Evolutionary conservation across 2,329 filamentous ascomycete genomes (phyloP), one percentile per base, ranked within the genome.

Genomic region (Macroventuria anomochaeta): DNA sequence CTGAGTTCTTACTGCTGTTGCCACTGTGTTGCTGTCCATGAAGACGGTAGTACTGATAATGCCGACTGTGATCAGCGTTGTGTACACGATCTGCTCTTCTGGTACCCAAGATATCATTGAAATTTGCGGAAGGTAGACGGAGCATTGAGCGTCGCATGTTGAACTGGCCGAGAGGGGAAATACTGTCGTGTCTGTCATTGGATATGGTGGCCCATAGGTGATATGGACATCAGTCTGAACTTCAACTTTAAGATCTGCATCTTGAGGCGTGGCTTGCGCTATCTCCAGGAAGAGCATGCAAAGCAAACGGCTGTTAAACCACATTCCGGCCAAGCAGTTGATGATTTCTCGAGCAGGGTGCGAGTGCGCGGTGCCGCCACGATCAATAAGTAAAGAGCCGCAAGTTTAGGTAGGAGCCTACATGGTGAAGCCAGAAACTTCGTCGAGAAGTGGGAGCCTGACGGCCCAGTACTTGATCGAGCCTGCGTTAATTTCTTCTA

Each of bases 81-180:
- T 62, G 37, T 59, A 63, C 1, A 58, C 38, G 17, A 68, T 58
- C 31, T 66, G 46, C 5, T 40, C 47, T 36, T 57, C 40, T 15
- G 55, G 58, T 13, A 65, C 48, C 64, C 63, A 68, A 25, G 49
- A 58, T 5, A 63, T 32, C 0, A 49, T 52, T 3, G 43, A 47
- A 3, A 47, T 21, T 7, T 26, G 10, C 5, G 44, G 44, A 17
- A 11, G 18, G 17, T 47, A 32, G 7, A 47, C 7, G 1, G 13
- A 32, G 13, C 34, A 47, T 31, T 28, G 13, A 10, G 7, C 10
- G 5, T n/a, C 23, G 15, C 31, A 34, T 4, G 20, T 26, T 20
- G 15, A 3, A 3, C 5, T 13, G 10, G 10, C n/a, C 12, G 11
- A 3, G 8, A 13, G 5, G 2, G 21, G 13, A 23, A 6, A 10